A percentile compares a stretch with the other conserved stretches of the same genome.
Conservation (phyloP, 768 basidiomycete species). For the Auricularia auricula-judae region DNA sequence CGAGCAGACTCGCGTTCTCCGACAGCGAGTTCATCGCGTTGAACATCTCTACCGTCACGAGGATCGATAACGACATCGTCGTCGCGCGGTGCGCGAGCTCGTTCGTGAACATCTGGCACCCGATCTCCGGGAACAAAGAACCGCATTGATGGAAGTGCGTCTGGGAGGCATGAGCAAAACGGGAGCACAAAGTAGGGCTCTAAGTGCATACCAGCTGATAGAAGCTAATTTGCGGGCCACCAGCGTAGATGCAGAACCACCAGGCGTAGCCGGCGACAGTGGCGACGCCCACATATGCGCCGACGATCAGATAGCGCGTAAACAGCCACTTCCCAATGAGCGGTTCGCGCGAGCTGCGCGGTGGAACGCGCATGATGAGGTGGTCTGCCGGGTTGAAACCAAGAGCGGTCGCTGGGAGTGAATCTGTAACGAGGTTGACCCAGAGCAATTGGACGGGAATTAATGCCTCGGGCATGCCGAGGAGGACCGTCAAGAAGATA, state of each 20-base stretch:
- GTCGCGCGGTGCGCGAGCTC: slow-evolving; percentile 78
- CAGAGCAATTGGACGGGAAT: slow-evolving; percentile 97
- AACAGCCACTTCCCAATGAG: slow-evolving; percentile 90
- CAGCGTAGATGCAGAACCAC: slow-evolving; percentile 93
- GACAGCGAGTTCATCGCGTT: slow-evolving; percentile 97
- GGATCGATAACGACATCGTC: slow-evolving; percentile 91
- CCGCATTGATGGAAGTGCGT: slow-evolving; percentile 95
- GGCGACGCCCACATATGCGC: slow-evolving; percentile 85
- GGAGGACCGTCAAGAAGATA: slow-evolving; percentile 92
- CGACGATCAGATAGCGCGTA: slow-evolving; percentile 90
- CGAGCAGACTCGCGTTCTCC: slow-evolving; percentile 88
- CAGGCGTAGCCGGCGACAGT: slow-evolving; percentile 98
- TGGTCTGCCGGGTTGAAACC: slow-evolving; percentile 98
- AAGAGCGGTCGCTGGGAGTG: slow-evolving; percentile 90
- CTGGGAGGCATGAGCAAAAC: slow-evolving; percentile 28
- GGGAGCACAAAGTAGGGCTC: slow-evolving; percentile 2
- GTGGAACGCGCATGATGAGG: slow-evolving; percentile 92
- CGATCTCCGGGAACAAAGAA: slow-evolving; percentile 73
- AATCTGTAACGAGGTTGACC: slow-evolving; percentile 97
- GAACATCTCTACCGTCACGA: slow-evolving; percentile 95
- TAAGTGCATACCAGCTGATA: slow-evolving; percentile 67
- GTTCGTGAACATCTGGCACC: slow-evolving; percentile 93
- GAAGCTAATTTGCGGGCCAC: slow-evolving; percentile 88
- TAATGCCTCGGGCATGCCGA: slow-evolving; percentile 99
- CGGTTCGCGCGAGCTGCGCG: slow-evolving; percentile 81